These are phyloP conservation scores for Lathyrus sativus DNA, from an alignment of 306 rosid genomes.

Conservation along the genomic window DNA sequence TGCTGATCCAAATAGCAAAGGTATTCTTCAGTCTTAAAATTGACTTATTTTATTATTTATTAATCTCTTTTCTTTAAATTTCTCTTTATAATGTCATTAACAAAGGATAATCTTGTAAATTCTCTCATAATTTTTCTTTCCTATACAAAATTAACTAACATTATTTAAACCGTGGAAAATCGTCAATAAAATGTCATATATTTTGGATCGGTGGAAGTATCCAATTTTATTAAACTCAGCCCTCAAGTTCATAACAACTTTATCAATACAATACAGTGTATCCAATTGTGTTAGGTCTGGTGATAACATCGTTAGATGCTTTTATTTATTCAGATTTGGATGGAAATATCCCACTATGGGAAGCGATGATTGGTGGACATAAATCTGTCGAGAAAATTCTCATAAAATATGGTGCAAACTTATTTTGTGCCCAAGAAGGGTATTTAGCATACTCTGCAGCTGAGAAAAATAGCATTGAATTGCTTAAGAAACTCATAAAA, in stretches of 20 bases:
- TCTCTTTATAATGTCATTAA: too few species aligned
- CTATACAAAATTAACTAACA: too few species aligned
- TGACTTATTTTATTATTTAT: neutral
- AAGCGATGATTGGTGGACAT: slow-evolving; percentile 54
- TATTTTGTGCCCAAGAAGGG: slow-evolving; percentile 40
- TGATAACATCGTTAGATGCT: slow-evolving; percentile 2
- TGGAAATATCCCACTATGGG: slow-evolving; percentile 63
- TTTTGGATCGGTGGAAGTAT: too few species aligned
- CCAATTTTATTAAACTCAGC: slow-evolving; percentile 13
- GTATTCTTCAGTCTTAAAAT: slow-evolving; percentile 32
- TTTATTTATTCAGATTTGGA: slow-evolving; percentile 49
- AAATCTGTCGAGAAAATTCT: slow-evolving; percentile 50
- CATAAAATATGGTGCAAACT: slow-evolving; percentile 52
- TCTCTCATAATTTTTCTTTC: too few species aligned
- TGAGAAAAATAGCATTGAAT: slow-evolving; percentile 52
- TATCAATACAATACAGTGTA: neutral
- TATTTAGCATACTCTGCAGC: slow-evolving; percentile 53
- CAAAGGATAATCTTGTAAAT: too few species aligned
- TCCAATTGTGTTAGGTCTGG: neutral
- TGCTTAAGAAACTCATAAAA: slow-evolving; percentile 46
- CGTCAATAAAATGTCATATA: too few species aligned
- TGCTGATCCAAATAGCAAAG: slow-evolving; percentile 64
- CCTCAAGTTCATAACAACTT: neutral
- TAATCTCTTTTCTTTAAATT: too few species aligned
- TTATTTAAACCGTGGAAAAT: too few species aligned